Evolutionary conservation across 225 moss, liverwort and hornwort genomes (phyloP).

Genomic region (Ulota crispa): DNA sequence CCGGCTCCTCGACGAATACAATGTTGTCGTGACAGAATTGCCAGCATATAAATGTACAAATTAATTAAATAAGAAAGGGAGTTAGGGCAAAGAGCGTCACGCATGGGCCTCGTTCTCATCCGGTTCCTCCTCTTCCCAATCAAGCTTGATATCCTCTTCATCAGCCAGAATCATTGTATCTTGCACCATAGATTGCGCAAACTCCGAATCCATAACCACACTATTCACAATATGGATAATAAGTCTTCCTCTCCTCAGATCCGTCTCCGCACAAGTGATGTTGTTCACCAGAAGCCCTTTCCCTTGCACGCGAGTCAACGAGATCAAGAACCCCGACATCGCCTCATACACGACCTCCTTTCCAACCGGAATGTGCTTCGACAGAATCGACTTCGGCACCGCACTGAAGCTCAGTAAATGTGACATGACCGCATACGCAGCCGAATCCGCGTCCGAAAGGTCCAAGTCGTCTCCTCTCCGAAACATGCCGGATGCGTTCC

Average conservation of each 20-base stretch:
- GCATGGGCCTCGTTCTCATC: conserved; percentile 17
- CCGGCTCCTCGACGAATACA: background rate
- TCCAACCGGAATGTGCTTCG: conserved; percentile 38
- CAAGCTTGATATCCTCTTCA: conserved; percentile 23
- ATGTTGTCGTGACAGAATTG: background rate
- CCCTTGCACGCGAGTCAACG: conserved; percentile 48
- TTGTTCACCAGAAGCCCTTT: conserved; percentile 72
- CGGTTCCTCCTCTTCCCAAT: conserved; percentile 29
- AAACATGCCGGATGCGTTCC: conserved; percentile 40
- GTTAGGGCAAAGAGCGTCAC: background rate
- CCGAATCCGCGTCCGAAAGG: conserved; percentile 16
- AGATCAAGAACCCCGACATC: conserved; percentile 61
- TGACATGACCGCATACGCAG: conserved; percentile 56
- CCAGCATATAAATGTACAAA: background rate
- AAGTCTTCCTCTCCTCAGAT: conserved; percentile 45
- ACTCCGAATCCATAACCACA: conserved; percentile 63
- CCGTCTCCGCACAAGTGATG: conserved; percentile 42
- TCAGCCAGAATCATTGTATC: conserved; percentile 21
- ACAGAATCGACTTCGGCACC: conserved; percentile 55
- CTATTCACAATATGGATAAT: conserved; percentile 71
- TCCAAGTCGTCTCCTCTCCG: conserved; percentile 16
- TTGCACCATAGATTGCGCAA: conserved; percentile 53
- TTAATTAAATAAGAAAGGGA: background rate
- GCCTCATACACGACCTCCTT: conserved; percentile 56
- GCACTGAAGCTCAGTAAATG: conserved; percentile 70